phyloP scores from a whole-genome alignment of 306 rosid species.

The Myrica gale region DNA sequence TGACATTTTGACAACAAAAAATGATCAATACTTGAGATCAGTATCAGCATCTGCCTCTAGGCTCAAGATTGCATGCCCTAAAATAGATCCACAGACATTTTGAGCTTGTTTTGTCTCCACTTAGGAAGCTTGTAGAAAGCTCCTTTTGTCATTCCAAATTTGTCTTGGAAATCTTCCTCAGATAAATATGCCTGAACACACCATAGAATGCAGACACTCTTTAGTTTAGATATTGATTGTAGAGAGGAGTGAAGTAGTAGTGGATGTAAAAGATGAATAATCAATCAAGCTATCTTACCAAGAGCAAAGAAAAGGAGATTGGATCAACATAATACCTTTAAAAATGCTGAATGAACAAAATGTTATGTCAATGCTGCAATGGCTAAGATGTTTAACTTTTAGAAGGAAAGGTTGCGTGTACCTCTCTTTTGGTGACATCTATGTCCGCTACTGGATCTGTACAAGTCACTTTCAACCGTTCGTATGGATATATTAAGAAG shows the following conservation, averaged over 20 bases:
- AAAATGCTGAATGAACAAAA: too few species aligned
- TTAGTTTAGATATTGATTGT: neutral
- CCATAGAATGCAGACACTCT: constrained; percentile 25
- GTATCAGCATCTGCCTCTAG: constrained; percentile 16
- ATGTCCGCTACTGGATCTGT: constrained; percentile 60
- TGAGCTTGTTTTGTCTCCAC: constrained; percentile 96
- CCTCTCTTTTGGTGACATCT: constrained; percentile 83
- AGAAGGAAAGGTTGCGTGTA: constrained; percentile 22
- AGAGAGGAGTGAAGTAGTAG: neutral
- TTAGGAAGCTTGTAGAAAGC: constrained; percentile 76
- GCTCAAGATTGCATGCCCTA: constrained; percentile 31
- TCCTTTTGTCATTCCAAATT: constrained; percentile 61
- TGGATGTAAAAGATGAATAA: neutral
- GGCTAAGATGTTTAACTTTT: too few species aligned
- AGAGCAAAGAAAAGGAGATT: neutral
- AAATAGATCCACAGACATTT: constrained; percentile 73
- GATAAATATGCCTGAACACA: constrained; percentile 74
- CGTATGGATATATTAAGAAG: constrained; percentile 54
- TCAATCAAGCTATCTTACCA: neutral
- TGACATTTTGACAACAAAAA: neutral
- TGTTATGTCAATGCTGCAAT: neutral
- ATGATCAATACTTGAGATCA: neutral
- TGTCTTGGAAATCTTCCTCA: constrained; percentile 68
- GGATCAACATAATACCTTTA: neutral
- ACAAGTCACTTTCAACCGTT: constrained; percentile 60